Base-by-base conservation (phyloP, 2,329 filamentous ascomycete species). In the Rutstroemia sp. region DNA sequence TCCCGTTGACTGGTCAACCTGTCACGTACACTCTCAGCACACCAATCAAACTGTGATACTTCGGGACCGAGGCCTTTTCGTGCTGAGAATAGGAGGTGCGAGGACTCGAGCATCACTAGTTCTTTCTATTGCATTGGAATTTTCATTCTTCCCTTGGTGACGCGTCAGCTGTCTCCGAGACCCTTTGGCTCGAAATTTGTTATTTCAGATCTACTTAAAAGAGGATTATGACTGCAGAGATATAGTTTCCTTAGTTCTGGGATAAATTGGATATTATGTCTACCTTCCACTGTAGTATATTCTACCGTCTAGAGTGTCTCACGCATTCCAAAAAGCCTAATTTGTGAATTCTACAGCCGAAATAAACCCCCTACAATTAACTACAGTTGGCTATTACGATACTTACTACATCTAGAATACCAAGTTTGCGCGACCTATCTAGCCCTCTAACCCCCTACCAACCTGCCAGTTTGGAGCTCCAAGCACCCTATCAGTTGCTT, bases 1-100 rank as follows among this genome's bases (percentile, higher is more conserved):
- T 76, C 23, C 69, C 67, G 19, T 65, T 81, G 51, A 67, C 69
- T 14, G 78, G 77, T 2, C 66, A 69, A 0, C 67, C 77, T 0
- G 73, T 78, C 12, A 75, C 71, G 1, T 73, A 78, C 58, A 73
- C 69, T 19, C 52, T 65, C 3, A 57, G 48, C 23, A 60, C 51
- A 10, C 57, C 60, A 27, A 47, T 64, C 49, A 6, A 37, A 14
- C 19, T 45, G 12, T 45, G n/a, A 42, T 42, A 42, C 30, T 34
- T 12, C 30, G 9, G 4, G 12, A 12, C 3, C 10, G 30, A 34
- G 12, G 8, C 4, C 10, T 34, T 10, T 34, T 34, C 10, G 30
- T 1, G 10, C 10, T 34, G 30, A 34, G 30, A 34, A 34, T 34
- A 23, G 46, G 46, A 37, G 17, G 17, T 45, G 27, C 10, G 34